Evolutionary conservation across 306 rosid genomes (phyloP).

Genomic region (Gleditsia sinensis): DNA sequence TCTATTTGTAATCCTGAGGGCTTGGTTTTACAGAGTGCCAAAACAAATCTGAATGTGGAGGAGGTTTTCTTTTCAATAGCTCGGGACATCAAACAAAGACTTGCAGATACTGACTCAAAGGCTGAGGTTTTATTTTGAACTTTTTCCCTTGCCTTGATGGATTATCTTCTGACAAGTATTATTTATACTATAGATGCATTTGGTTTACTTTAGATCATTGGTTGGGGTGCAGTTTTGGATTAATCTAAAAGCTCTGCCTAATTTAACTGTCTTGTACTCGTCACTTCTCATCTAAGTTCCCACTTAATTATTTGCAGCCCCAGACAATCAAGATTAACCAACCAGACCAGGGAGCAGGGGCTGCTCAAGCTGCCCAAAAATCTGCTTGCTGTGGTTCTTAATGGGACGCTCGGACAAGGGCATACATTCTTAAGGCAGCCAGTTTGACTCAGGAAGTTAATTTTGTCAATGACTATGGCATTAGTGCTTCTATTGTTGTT

Average conservation of each 20-base stretch:
- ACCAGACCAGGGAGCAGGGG: conserved; percentile 75
- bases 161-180: conserved; percentile 16
- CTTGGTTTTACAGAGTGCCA: conserved; percentile 78
- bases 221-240: not conserved
- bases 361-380: conserved; percentile 70
- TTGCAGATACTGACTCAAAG: conserved; percentile 87
- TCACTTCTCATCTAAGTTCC: conserved; percentile 8
- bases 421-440: conserved; percentile 42
- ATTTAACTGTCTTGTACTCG: conserved; percentile 4
- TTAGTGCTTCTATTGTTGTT: conserved; percentile 57
- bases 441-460: conserved; percentile 52
- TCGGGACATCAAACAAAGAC: conserved; percentile 94
- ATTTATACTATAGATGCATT: conserved; percentile 2
- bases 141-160: conserved; percentile 24
- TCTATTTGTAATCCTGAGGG: conserved; percentile 36
- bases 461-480: conserved; percentile 52
- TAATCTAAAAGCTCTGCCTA: not conserved
- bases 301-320: conserved; percentile 62
- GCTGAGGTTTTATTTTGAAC: conserved; percentile 61
- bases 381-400: conserved; percentile 92
- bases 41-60: conserved; percentile 93
- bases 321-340: conserved; percentile 85
- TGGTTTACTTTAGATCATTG: not conserved
- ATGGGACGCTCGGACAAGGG: conserved; percentile 26
- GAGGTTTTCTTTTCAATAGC: conserved; percentile 98